Conservation (phyloP, 306 rosid genomes). For the Dryas octopetala region DNA sequence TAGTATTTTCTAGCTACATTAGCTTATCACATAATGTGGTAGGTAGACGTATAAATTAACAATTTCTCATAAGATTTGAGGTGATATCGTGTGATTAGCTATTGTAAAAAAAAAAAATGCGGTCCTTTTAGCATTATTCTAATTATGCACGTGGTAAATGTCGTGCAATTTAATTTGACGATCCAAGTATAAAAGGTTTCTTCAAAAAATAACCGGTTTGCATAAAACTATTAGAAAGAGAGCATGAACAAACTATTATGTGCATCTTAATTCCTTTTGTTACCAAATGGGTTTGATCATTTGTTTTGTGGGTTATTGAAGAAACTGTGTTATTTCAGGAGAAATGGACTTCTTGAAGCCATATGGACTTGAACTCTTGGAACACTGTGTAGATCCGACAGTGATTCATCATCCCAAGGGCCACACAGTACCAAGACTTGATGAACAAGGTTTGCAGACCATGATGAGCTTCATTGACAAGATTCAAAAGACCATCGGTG, state of each 20-base stretch:
- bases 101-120: no score
- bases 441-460: slow-evolving; percentile 46
- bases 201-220: no score
- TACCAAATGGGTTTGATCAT: background rate
- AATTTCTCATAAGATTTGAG: no score
- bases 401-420: slow-evolving; percentile 82
- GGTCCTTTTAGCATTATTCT: no score
- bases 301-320: background rate
- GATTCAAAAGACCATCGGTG: slow-evolving; percentile 34
- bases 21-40: no score
- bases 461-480: slow-evolving; percentile 49
- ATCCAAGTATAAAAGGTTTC: no score
- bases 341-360: slow-evolving; percentile 71
- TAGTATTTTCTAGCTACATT: no score
- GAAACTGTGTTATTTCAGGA: slow-evolving; percentile 37
- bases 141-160: no score
- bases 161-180: no score
- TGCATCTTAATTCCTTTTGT: background rate
- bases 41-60: no score
- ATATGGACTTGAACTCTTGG: slow-evolving; percentile 48
- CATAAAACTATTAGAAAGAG: no score
- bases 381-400: slow-evolving; percentile 51
- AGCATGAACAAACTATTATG: background rate
- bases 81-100: no score
- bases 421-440: slow-evolving; percentile 77